Conservation (phyloP, 140 eudicot species). For the Cichorium intybus region DNA sequence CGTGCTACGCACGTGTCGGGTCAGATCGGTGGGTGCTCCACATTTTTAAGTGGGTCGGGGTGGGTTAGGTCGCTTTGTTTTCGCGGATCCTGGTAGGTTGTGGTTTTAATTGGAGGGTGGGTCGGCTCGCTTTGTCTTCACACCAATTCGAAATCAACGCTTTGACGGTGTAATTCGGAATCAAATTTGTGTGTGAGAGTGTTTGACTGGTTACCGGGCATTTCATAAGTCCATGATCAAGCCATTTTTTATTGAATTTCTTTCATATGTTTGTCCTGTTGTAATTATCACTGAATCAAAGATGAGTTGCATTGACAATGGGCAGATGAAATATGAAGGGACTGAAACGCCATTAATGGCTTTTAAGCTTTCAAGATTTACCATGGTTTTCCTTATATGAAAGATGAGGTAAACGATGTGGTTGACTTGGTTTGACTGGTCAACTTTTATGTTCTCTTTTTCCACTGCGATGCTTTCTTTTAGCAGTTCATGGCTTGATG, state of each 20-base stretch:
- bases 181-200: slow-evolving; percentile 71
- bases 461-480: slow-evolving; percentile 74
- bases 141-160: too few relatives aligned
- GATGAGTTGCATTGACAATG: slow-evolving; percentile 80
- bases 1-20: too few relatives aligned
- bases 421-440: slow-evolving; percentile 37
- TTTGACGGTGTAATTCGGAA: too few relatives aligned
- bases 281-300: slow-evolving; percentile 86
- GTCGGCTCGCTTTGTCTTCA: too few relatives aligned
- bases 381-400: slow-evolving; percentile 55
- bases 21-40: too few relatives aligned
- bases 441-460: slow-evolving; percentile 53
- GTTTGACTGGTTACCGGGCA: slow-evolving; percentile 70
- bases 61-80: too few relatives aligned
- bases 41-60: too few relatives aligned
- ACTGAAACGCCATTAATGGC: slow-evolving; percentile 44
- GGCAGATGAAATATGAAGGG: slow-evolving; percentile 82
- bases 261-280: slow-evolving; percentile 89
- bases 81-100: too few relatives aligned
- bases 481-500: slow-evolving; percentile 52
- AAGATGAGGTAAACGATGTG: slow-evolving; percentile 42
- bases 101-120: too few relatives aligned
- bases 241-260: slow-evolving; percentile 75
- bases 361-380: slow-evolving; percentile 48
- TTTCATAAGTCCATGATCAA: slow-evolving; percentile 57